Percentiles rank a stretch among this genome's conserved stretches.
These are phyloP conservation scores for Sporothrix mexicana DNA, from an alignment of 2,329 filamentous ascomycete species.

Conservation along the genomic window DNA sequence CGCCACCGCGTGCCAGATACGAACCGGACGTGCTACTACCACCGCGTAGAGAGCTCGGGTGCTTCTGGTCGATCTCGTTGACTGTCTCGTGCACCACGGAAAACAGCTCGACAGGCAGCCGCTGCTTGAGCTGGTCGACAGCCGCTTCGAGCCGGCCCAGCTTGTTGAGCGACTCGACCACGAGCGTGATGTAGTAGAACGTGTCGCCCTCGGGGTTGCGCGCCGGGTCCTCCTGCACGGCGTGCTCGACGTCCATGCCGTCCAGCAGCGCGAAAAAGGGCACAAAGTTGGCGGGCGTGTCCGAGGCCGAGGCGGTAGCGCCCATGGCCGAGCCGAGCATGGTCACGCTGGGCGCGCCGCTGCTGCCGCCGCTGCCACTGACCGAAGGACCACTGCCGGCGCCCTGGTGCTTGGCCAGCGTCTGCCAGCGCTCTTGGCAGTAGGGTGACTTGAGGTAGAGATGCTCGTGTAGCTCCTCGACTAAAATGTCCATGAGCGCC, in stretches of 20 bases:
- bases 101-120: constrained; percentile 92
- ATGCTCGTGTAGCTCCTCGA: constrained; percentile 98
- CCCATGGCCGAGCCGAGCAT: constrained; percentile 6
- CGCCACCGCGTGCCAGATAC: constrained; percentile 53
- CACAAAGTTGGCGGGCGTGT: constrained; percentile 52
- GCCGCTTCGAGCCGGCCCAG: constrained; percentile 84
- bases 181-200: constrained; percentile 86
- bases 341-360: neutral
- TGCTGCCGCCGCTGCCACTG: constrained; percentile 1
- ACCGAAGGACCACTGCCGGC: neutral
- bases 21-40: constrained; percentile 44
- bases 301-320: constrained; percentile 42
- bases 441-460: constrained; percentile 97
- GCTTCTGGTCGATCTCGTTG: constrained; percentile 87
- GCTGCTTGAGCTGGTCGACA: constrained; percentile 88
- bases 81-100: constrained; percentile 93
- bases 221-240: constrained; percentile 81
- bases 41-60: constrained; percentile 78
- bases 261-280: constrained; percentile 68
- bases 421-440: constrained; percentile 94
- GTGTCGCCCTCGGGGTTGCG: constrained; percentile 96
- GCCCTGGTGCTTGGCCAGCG: constrained; percentile 71
- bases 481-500: constrained; percentile 86
- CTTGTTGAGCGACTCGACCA: constrained; percentile 89
- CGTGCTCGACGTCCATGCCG: constrained; percentile 62